phyloP scores from a whole-genome alignment of 805 yeast genomes.

The Zygoascus biomembranicola region DNA sequence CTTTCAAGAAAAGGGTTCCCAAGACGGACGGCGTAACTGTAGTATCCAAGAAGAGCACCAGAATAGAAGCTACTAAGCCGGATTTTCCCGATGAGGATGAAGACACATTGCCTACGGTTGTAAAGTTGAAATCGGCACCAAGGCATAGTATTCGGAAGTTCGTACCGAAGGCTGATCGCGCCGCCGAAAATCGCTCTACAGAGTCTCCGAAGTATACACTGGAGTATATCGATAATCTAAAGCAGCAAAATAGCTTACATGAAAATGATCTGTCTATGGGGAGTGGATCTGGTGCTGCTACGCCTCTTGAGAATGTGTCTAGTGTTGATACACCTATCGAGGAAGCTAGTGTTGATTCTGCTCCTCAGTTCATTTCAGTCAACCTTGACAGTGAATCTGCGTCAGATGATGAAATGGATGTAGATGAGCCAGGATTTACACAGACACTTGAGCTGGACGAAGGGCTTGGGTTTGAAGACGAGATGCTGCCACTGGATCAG shows the following conservation, averaged over 20 bases:
- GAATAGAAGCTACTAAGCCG: not conserved
- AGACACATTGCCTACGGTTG: not conserved
- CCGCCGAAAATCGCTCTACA: not conserved
- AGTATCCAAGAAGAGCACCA: not conserved
- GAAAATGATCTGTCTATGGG: too few relatives aligned
- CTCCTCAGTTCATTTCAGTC: not conserved
- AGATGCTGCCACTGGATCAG: conserved; percentile 18
- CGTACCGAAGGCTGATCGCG: not conserved
- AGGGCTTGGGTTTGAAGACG: conserved; percentile 31
- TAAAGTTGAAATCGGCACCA: not conserved
- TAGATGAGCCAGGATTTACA: not conserved
- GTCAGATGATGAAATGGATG: not conserved
- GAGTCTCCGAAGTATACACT: not conserved
- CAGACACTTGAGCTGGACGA: conserved; percentile 25
- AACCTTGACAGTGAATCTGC: not conserved
- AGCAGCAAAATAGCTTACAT: not conserved
- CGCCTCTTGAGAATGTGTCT: not conserved
- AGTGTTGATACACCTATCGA: not conserved
- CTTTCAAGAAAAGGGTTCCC: not conserved
- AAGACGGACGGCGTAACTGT: not conserved
- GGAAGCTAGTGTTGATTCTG: not conserved
- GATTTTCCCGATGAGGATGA: not conserved
- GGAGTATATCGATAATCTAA: not conserved
- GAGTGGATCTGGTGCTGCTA: too few relatives aligned
- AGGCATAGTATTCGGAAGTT: not conserved